Evolutionary conservation across 345 rosid genomes (phyloP).

Genomic region (Pistacia atlantica): DNA sequence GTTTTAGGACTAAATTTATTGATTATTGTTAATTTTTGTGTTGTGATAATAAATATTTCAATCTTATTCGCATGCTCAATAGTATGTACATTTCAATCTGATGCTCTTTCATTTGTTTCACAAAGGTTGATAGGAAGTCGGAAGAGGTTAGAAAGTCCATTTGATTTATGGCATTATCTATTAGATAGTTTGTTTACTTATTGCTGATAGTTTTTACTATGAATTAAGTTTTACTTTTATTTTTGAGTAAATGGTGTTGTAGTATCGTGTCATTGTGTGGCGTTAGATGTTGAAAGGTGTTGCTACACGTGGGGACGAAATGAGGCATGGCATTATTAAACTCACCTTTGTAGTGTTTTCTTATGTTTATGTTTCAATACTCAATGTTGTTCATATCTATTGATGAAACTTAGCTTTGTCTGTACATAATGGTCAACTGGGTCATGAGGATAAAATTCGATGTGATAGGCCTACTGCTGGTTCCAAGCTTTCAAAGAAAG

Average conservation of each 20-base stretch:
- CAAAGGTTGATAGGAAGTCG: too few relatives aligned
- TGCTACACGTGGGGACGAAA: constrained; percentile 30
- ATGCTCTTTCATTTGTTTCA: too few relatives aligned
- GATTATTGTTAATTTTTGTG: too few relatives aligned
- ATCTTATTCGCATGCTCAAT: too few relatives aligned
- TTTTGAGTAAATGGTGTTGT: too few relatives aligned
- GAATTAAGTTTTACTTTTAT: too few relatives aligned
- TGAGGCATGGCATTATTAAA: constrained; percentile 54
- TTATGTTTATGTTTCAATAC: constrained; percentile 1
- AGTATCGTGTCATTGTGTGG: too few relatives aligned
- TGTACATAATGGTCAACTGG: constrained; percentile 90
- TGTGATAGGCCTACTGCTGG: constrained; percentile 92
- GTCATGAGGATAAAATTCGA: constrained; percentile 90
- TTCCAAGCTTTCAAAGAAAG: constrained; percentile 85
- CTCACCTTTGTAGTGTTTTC: constrained; percentile 5
- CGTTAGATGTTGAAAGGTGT: too few relatives aligned
- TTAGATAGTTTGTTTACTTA: background rate
- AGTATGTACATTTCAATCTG: too few relatives aligned
- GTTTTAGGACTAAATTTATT: too few relatives aligned
- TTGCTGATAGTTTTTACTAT: background rate
- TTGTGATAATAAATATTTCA: too few relatives aligned
- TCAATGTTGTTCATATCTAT: constrained; percentile 6
- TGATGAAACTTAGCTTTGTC: constrained; percentile 27
- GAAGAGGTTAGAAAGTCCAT: too few relatives aligned
- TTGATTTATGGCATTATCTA: background rate